Evolutionary conservation across 768 basidiomycete genomes (phyloP), one percentile per base, ranked within the genome.

Genomic region (Naganishia friedmannii): DNA sequence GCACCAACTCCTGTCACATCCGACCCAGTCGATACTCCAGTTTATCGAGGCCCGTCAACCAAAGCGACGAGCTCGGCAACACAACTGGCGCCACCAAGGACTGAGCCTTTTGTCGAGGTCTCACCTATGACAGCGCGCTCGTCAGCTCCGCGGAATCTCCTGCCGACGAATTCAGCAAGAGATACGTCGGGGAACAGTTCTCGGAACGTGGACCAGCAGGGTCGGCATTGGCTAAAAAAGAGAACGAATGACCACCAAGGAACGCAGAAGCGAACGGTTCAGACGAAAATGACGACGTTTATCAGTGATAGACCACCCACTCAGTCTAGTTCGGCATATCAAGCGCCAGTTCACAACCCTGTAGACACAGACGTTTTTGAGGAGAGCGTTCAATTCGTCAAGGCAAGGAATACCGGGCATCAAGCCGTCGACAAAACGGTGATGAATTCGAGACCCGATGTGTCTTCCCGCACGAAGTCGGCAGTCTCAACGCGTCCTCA

Each of bases 241-340:
- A 23, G 60, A 42, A 63, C n/a, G 7, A 17, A 15, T 7, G 31
- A 63, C 7, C 4, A 26, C 26, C 37, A 45, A 5, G 32, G 2
- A 21, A 19, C n/a, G 7, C 60, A 63, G 39, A 45, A 17, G 23
- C 23, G 42, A 28, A 23, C 37, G 60, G n/a, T 63, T 19, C 60
- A 63, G 39, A 63, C 60, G 6, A 63, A 63, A 42, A 63, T 63
- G 60, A 63, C 60, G 4, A 26, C n/a, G 0, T 63, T 63, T 29
- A 45, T 63, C 42, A 26, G 3, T 15, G 60, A 63, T 19, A 63
- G 34, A 19, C 31, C 23, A 15, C 39, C 39, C 23, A 28, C 26
- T 19, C 31, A 34, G 15, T 23, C 48, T 23, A 5, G n/a, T 26
- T n/a, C 48, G 12, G 23, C n/a, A 26, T 26, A 51, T 23, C 48